phyloP scores from a whole-genome alignment of 1,284 basidiomycete genomes.

The Golubevia pallescens region DNA sequence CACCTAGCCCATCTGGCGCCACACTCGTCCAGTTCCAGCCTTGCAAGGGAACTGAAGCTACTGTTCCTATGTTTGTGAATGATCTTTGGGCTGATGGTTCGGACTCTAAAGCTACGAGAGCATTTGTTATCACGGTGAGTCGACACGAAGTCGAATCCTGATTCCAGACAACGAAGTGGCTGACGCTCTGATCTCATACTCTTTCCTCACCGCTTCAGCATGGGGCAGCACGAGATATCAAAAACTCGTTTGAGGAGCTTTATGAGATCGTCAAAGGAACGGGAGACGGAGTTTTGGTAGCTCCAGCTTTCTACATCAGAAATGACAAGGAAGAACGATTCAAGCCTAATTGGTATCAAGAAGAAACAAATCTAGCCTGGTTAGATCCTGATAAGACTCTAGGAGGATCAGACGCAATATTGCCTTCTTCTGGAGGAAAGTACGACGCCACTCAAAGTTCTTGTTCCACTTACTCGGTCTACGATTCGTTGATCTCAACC shows the following conservation, averaged over 20 bases:
- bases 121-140: too few species aligned
- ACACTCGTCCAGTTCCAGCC: too few species aligned
- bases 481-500: not conserved
- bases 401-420: not conserved
- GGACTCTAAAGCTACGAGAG: too few species aligned
- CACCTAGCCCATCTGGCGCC: too few species aligned
- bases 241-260: not conserved
- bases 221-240: not conserved
- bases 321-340: not conserved
- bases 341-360: not conserved
- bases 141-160: too few species aligned
- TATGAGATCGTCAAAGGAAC: not conserved
- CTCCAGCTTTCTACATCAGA: not conserved
- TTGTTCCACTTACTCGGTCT: not conserved
- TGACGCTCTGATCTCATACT: not conserved
- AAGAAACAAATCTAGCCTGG: not conserved
- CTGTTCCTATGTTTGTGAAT: too few species aligned
- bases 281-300: not conserved
- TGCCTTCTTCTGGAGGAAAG: not conserved
- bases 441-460: not conserved
- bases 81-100: too few species aligned
- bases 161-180: too few species aligned
- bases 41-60: too few species aligned
- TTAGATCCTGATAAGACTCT: not conserved
- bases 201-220: not conserved